Conservation (phyloP, 257 asterid species). For the Orobanche coerulescens region DNA sequence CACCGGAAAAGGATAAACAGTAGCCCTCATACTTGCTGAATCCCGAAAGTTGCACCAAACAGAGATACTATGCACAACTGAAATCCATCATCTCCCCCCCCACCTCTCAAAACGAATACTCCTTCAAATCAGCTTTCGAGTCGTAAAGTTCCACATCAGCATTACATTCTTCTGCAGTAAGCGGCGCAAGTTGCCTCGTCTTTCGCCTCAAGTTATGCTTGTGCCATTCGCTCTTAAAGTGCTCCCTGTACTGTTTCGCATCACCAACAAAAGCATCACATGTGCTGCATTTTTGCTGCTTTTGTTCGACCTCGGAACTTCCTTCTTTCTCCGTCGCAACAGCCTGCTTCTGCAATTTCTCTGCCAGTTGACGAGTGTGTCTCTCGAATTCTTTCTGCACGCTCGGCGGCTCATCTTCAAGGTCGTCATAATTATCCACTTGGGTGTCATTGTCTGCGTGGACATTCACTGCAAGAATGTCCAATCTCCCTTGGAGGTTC, state of each 20-base stretch:
- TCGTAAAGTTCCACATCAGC: constrained; percentile 58
- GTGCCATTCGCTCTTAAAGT: constrained; percentile 96
- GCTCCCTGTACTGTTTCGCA: constrained; percentile 74
- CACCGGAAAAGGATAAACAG: too few species aligned
- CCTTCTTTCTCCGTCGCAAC: constrained; percentile 38
- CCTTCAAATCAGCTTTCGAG: constrained; percentile 70
- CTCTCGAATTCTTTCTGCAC: constrained; percentile 27
- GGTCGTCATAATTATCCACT: constrained; percentile 63
- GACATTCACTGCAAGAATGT: constrained; percentile 78
- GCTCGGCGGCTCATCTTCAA: constrained; percentile 50
- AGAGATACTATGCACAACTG: background rate
- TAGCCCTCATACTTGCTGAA: background rate
- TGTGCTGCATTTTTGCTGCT: constrained; percentile 74
- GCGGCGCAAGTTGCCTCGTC: constrained; percentile 78
- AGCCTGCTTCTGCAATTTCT: constrained; percentile 53
- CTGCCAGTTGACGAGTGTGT: constrained; percentile 34
- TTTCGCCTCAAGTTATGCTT: constrained; percentile 80
- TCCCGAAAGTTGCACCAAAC: background rate
- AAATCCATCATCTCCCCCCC: background rate
- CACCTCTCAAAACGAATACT: constrained; percentile 70
- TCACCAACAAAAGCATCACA: constrained; percentile 73
- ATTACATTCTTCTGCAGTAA: constrained; percentile 72
- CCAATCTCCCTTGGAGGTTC: constrained; percentile 73
- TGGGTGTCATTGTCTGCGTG: constrained; percentile 61
- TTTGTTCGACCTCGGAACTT: constrained; percentile 43